A percentile compares a stretch with the other conserved stretches of the same genome.
These are phyloP conservation scores for Leishmania arabica DNA, from an alignment of 208 protist genomes.

Conservation along the genomic window DNA sequence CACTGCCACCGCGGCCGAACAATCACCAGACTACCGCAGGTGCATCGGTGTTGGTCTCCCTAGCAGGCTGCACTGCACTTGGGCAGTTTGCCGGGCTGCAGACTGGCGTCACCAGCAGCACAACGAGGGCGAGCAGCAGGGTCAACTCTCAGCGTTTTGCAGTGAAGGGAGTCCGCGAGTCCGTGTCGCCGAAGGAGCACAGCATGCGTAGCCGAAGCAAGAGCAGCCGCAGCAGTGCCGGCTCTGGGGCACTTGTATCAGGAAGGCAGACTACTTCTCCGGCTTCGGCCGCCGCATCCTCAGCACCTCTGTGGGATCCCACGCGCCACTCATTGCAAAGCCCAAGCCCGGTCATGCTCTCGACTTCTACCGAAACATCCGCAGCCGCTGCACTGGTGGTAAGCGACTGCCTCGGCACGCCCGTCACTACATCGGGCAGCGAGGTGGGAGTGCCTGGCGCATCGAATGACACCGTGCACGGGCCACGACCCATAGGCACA, in stretches of 20 bases:
- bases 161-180: slow-evolving; percentile 1
- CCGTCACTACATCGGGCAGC: background rate
- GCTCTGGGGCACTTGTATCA: background rate
- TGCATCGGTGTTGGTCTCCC: too few species aligned
- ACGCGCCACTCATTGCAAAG: background rate
- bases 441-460: background rate
- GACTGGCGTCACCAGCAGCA: background rate
- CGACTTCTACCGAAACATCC: background rate
- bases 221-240: slow-evolving; percentile 1
- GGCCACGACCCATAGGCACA: background rate
- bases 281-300: background rate
- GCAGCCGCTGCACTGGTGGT: background rate
- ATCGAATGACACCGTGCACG: background rate
- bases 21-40: background rate
- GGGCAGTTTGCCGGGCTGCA: background rate
- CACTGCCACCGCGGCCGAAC: background rate
- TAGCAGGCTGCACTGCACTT: background rate
- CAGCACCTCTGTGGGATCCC: background rate
- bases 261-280: background rate
- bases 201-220: background rate
- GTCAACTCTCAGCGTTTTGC: slow-evolving; percentile 25
- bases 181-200: background rate
- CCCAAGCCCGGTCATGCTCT: background rate
- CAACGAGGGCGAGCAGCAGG: background rate
- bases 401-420: background rate